Evolutionary conservation across 345 rosid species (phyloP).

Genomic region (Populus simonii): DNA sequence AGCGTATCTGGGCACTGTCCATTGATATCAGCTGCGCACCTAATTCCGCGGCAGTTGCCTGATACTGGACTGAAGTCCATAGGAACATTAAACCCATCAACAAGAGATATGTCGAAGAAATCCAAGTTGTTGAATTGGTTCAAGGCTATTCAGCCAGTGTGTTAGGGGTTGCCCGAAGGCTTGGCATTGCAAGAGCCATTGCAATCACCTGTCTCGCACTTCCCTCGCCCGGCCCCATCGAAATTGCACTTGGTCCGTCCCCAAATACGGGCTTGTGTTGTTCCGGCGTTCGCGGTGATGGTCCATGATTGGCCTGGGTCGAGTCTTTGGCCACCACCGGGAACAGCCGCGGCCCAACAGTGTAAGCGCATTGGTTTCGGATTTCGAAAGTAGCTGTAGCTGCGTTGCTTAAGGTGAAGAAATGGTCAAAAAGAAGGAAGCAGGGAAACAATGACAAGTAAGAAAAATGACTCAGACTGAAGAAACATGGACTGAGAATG

Average conservation of each 20-base stretch:
- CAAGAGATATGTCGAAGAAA: conserved; percentile 50
- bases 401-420: conserved; percentile 5
- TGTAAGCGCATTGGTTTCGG: conserved; percentile 34
- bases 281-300: conserved; percentile 24
- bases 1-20: conserved; percentile 54
- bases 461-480: too few relatives aligned
- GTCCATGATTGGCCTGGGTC: conserved; percentile 29
- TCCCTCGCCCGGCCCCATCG: conserved; percentile 24
- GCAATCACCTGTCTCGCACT: conserved; percentile 59
- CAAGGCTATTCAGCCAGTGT: conserved; percentile 59
- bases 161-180: conserved; percentile 57
- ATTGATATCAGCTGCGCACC: conserved; percentile 49
- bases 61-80: conserved; percentile 51
- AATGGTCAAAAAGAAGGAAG: background rate
- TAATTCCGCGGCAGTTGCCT: conserved; percentile 33
- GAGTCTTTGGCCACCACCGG: conserved; percentile 43
- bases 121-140: conserved; percentile 48
- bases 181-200: conserved; percentile 38
- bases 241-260: conserved; percentile 37
- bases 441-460: too few relatives aligned
- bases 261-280: conserved; percentile 40
- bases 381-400: conserved; percentile 23
- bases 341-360: conserved; percentile 45
- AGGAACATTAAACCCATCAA: conserved; percentile 51
- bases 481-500: too few relatives aligned